These are phyloP conservation scores for Plantago elongata DNA, from an alignment of 257 asterid genomes.

Conservation along the genomic window DNA sequence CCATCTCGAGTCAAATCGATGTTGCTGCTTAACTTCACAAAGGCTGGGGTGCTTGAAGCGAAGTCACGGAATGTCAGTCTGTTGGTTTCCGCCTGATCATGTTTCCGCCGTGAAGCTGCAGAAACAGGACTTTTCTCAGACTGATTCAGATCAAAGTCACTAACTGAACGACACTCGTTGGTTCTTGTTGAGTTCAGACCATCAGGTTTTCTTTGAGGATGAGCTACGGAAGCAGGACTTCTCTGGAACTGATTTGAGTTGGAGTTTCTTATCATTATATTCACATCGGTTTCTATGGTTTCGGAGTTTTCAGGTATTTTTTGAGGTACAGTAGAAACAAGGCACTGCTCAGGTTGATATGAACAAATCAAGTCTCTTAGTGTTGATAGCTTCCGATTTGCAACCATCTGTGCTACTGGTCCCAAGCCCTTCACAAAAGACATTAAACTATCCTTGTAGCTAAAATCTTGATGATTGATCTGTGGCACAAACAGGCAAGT, in stretches of 20 bases:
- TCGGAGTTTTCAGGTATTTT: background rate
- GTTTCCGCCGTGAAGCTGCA: conserved; percentile 1
- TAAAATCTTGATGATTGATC: conserved; percentile 37
- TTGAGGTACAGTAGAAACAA: conserved; percentile 12
- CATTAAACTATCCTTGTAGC: conserved; percentile 60
- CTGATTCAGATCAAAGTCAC: background rate
- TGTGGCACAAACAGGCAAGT: background rate
- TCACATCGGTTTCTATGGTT: background rate
- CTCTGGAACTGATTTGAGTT: too few relatives aligned
- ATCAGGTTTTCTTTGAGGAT: too few relatives aligned
- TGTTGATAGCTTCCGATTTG: conserved; percentile 40
- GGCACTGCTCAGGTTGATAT: conserved; percentile 7
- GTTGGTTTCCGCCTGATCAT: background rate
- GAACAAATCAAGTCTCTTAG: conserved; percentile 12
- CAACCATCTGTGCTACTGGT: conserved; percentile 56
- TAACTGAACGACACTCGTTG: too few relatives aligned
- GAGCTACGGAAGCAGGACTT: too few relatives aligned
- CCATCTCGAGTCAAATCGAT: conserved; percentile 25
- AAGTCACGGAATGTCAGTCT: conserved; percentile 26
- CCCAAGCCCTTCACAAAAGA: conserved; percentile 58
- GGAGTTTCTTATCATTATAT: conserved; percentile 24
- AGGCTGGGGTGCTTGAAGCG: conserved; percentile 21
- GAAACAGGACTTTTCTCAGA: conserved; percentile 15
- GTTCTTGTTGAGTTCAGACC: too few relatives aligned
- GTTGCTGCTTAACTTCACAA: conserved; percentile 18